Evolutionary conservation across 148 eudicot species (phyloP).

Genomic region (Fagopyrum tataricum): DNA sequence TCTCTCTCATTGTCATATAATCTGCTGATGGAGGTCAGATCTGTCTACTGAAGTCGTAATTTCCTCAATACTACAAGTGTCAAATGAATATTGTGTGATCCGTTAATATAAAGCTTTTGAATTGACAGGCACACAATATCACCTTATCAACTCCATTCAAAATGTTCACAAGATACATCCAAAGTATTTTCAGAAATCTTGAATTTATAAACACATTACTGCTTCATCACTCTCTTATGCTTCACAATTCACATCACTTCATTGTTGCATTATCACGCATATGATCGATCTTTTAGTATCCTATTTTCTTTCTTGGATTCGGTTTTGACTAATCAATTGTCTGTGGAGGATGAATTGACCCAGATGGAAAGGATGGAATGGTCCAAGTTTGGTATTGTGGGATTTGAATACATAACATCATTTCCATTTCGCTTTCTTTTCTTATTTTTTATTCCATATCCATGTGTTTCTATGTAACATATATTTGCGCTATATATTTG

Average conservation of each 20-base stretch:
- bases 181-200: no score
- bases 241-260: not conserved
- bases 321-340: not conserved
- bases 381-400: no score
- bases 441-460: not conserved
- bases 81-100: not conserved
- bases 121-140: no score
- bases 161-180: no score
- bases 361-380: not conserved
- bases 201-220: not conserved
- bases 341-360: not conserved
- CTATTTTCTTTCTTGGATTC: not conserved
- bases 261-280: not conserved
- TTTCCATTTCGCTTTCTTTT: not conserved
- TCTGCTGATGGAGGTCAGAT: constrained; percentile 2
- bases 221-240: not conserved
- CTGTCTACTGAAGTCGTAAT: not conserved
- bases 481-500: not conserved
- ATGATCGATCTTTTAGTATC: not conserved
- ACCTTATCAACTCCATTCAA: no score
- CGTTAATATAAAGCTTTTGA: not conserved
- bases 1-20: constrained; percentile 9
- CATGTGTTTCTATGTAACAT: not conserved
- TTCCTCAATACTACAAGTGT: not conserved
- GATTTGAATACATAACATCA: no score